Evolutionary conservation across 192 early-diverging fungal species (phyloP), one percentile per base, ranked within the genome.

Genomic region (Mortierella claussenii): DNA sequence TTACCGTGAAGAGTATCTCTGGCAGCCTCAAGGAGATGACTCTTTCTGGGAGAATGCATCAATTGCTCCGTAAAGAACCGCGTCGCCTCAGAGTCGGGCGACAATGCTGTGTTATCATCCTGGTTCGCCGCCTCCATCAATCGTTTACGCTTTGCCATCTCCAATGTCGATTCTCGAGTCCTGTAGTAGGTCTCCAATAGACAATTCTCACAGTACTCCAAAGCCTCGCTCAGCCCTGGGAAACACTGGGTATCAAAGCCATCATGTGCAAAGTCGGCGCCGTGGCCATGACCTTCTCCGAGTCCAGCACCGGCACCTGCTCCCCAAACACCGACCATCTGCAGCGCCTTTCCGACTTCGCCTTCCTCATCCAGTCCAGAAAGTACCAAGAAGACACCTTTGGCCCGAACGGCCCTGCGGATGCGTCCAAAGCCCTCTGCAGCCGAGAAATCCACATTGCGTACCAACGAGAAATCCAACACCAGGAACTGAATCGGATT

Each of bases 201-300:
- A 32, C 87, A 82, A 78, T 98, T 98, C 76, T 98, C 97, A 65
- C 94, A 97, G 87, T 91, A 96, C 79, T 98, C 97, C 21, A 98
- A 85, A 4, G 95, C 91, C 58, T 93, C 90, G 69, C 96, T 91
- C 13, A 95, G 65, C n/a, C 87, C 89, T 9, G 89, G 88, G 80
- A 95, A 97, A 36, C 83, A 86, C 47, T 91, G 87, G 28, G 96
- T 83, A 67, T 87, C 86, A 36, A 85, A 78, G 33, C 79, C 69
- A 31, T 83, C 82, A 0, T 65, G 32, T 1, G 48, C 33, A 60
- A 67, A 36, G 26, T 37, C 20, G 37, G 28, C 21, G 2, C 71
- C 63, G 23, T 60, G 76, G 9, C 79, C 67, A 49, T 80, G 79
- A 32, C 73, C 73, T 36, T 76, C 46, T 21, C 73, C 65, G 24